Conservation (phyloP, 2,329 filamentous ascomycete genomes). For the Microascus cirrosus region DNA sequence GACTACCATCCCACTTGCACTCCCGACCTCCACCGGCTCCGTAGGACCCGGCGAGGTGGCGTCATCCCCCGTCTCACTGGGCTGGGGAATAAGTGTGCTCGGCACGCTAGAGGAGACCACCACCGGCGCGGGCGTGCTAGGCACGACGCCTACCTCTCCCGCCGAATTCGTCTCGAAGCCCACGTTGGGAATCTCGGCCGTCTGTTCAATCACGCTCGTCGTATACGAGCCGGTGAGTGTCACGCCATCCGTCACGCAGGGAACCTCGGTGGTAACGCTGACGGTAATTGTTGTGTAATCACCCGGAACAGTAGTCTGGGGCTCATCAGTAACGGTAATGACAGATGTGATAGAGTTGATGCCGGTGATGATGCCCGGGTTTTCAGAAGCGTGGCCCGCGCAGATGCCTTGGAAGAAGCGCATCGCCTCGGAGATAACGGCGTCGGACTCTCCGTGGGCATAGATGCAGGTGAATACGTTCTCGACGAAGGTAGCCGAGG, state of each 20-base stretch:
- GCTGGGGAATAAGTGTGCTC: conserved; percentile 3
- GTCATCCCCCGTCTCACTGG: background rate
- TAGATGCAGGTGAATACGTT: conserved; percentile 74
- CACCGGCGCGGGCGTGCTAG: conserved; percentile 8
- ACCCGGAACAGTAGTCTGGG: conserved; percentile 39
- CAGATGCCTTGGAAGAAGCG: conserved; percentile 89
- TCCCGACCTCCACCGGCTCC: background rate
- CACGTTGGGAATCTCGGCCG: conserved; percentile 41
- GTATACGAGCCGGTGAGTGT: conserved; percentile 31
- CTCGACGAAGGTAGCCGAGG: conserved; percentile 61
- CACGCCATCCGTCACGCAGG: conserved; percentile 36
- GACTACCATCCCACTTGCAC: background rate
- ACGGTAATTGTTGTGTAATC: conserved; percentile 40
- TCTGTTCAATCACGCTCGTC: conserved; percentile 38
- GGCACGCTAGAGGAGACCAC: conserved; percentile 3
- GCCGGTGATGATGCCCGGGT: conserved; percentile 77
- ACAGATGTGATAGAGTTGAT: conserved; percentile 54
- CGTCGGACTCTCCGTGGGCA: conserved; percentile 57
- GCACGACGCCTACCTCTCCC: conserved; percentile 7
- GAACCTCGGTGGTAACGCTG: conserved; percentile 33
- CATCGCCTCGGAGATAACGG: conserved; percentile 59
- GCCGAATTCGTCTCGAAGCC: conserved; percentile 28
- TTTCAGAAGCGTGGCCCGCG: conserved; percentile 58
- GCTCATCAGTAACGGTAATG: conserved; percentile 43
- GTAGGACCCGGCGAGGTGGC: background rate